Evolutionary conservation across 2,329 filamentous ascomycete species (phyloP).

Genomic region (Sporothrix schenckii): DNA sequence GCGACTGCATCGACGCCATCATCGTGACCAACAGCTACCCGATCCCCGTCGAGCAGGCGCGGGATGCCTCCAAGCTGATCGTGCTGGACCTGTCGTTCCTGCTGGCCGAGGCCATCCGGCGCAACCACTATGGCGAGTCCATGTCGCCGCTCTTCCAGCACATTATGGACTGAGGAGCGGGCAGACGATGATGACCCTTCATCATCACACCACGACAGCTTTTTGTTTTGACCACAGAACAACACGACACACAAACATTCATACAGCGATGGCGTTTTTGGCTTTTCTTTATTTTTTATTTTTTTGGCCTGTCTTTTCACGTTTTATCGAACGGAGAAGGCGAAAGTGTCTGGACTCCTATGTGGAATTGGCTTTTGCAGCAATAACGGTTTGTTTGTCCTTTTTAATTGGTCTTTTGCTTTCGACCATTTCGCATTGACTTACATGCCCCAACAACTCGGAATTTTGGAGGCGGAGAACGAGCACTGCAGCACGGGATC

Average conservation of each 20-base stretch:
- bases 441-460: not conserved
- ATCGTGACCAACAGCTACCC: conserved; percentile 98
- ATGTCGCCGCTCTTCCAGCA: conserved; percentile 72
- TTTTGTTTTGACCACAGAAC: conserved; percentile 12
- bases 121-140: conserved; percentile 94
- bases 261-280: conserved; percentile 25
- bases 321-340: not conserved
- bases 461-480: conserved; percentile 4
- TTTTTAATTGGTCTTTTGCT: not conserved
- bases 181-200: not conserved
- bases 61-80: conserved; percentile 77
- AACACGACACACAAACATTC: conserved; percentile 7
- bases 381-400: conserved; percentile 23
- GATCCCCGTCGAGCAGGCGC: conserved; percentile 73
- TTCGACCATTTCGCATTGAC: not conserved
- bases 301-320: no score
- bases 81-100: conserved; percentile 87
- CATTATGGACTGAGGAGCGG: conserved; percentile 52
- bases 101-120: conserved; percentile 86
- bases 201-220: not conserved
- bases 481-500: conserved; percentile 4
- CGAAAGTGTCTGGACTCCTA: not conserved
- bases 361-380: conserved; percentile 11
- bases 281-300: not conserved
- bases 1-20: conserved; percentile 90